Percentiles rank a stretch among this genome's conserved stretches.
These are phyloP conservation scores for Geotrichum citri-aurantii DNA, from an alignment of 1,139 yeast species.

Conservation along the genomic window DNA sequence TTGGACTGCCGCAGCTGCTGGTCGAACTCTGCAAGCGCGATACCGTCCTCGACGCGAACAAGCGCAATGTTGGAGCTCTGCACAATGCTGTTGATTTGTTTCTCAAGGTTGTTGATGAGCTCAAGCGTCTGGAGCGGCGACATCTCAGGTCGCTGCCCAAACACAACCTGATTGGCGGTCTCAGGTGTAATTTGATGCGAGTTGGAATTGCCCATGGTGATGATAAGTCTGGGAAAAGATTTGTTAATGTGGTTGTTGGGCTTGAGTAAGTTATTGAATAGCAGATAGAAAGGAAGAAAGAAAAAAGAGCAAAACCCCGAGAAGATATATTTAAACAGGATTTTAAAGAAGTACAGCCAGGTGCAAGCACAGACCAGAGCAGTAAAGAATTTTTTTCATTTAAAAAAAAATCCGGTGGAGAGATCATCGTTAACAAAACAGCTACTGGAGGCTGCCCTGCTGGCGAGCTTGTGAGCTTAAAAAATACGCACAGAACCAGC, in stretches of 20 bases:
- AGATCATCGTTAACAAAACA: not conserved
- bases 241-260: too few relatives aligned
- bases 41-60: not conserved
- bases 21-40: constrained; percentile 10
- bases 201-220: constrained; percentile 8
- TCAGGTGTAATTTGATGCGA: constrained; percentile 12
- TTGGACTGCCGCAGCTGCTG: constrained; percentile 6
- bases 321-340: not conserved
- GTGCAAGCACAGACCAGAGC: not conserved
- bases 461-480: not conserved
- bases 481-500: not conserved
- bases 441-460: not conserved
- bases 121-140: constrained; percentile 8
- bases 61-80: constrained; percentile 9
- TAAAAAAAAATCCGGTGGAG: constrained; percentile 9
- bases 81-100: constrained; percentile 5
- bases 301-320: not conserved
- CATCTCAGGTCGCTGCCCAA: constrained; percentile 4
- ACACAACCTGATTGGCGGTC: constrained; percentile 9
- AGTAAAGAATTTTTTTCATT: not conserved
- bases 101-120: constrained; percentile 10
- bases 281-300: not conserved
- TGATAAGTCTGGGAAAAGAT: not conserved
- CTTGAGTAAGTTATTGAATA: not conserved
- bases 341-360: not conserved